Evolutionary conservation across 2,329 filamentous ascomycete species (phyloP).

Genomic region (Aureobasidium sp.): DNA sequence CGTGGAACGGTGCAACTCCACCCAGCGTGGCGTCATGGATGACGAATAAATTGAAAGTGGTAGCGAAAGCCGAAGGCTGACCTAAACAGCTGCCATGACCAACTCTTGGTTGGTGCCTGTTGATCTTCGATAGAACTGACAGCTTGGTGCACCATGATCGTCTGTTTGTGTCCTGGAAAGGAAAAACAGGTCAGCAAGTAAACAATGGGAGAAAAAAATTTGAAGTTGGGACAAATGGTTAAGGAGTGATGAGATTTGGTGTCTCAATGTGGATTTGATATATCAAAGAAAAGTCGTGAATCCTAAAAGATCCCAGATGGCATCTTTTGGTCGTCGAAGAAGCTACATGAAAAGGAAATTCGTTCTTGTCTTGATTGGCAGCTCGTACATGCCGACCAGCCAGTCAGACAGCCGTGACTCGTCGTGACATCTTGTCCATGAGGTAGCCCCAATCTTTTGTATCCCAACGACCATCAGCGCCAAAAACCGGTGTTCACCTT

Average conservation of each 20-base stretch:
- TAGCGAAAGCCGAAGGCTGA: background rate
- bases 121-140: background rate
- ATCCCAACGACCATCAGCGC: constrained; percentile 13
- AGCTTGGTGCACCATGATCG: background rate
- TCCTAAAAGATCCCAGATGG: constrained; percentile 11
- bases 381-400: background rate
- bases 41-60: background rate
- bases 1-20: constrained; percentile 1
- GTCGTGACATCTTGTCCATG: background rate
- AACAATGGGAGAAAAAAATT: background rate
- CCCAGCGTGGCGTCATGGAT: constrained; percentile 2
- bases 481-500: background rate
- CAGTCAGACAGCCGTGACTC: constrained; percentile 2
- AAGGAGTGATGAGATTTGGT: background rate
- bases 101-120: background rate
- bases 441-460: constrained; percentile 3
- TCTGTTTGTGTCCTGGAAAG: background rate
- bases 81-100: background rate
- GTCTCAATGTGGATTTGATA: constrained; percentile 1
- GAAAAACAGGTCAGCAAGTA: background rate
- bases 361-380: constrained; percentile 1
- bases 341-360: constrained; percentile 7
- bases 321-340: constrained; percentile 14
- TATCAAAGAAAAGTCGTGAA: constrained; percentile 6
- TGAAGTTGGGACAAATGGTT: background rate